phyloP scores from a whole-genome alignment of 768 basidiomycete species.

The Boletus patriciae region DNA sequence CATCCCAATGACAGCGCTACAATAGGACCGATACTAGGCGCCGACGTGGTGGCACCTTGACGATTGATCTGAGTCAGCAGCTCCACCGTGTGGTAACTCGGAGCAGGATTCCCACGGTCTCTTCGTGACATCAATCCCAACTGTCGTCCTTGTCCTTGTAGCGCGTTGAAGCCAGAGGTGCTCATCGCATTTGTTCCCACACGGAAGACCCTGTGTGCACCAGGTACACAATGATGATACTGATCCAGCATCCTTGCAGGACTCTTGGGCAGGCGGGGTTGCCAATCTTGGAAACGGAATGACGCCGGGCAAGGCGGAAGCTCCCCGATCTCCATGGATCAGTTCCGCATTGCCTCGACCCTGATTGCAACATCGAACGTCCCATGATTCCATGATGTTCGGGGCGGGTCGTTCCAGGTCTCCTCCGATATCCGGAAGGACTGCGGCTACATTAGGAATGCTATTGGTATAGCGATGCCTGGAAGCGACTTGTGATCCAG shows the following conservation, averaged over 20 bases:
- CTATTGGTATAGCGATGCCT: neutral
- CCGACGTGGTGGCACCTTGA: neutral
- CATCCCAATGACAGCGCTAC: neutral
- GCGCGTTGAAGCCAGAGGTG: neutral
- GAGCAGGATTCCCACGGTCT: too few relatives aligned
- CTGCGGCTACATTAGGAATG: neutral
- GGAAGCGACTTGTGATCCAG: neutral
- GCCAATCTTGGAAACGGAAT: neutral
- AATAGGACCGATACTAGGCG: too few relatives aligned
- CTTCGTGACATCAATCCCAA: neutral
- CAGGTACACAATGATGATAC: too few relatives aligned
- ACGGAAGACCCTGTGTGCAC: too few relatives aligned
- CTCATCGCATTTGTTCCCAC: too few relatives aligned
- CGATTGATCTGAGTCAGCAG: too few relatives aligned
- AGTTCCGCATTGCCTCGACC: neutral
- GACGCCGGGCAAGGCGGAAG: neutral
- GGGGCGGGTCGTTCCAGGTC: neutral
- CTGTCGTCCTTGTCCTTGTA: neutral
- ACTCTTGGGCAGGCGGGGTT: neutral
- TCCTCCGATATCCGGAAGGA: neutral
- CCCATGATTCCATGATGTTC: too few relatives aligned
- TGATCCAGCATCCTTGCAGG: neutral
- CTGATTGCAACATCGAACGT: neutral
- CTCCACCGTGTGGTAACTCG: too few relatives aligned
- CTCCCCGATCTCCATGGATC: neutral